Conservation (phyloP, 805 yeast species). For the Saccharomycopsis synnaedendra region DNA sequence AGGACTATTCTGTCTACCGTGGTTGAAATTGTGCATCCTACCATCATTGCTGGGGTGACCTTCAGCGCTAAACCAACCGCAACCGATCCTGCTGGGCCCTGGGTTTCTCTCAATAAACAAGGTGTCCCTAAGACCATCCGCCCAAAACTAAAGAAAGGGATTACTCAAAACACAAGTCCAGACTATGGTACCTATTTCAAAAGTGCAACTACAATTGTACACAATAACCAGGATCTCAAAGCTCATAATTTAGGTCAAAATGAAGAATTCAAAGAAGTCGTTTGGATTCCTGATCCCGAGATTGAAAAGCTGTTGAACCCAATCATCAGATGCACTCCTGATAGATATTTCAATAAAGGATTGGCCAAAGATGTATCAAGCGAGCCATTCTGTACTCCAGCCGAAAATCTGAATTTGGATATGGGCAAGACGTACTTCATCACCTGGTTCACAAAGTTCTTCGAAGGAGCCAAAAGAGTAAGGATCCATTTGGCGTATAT, state of each 20-base stretch:
- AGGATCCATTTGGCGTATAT: constrained; percentile 57
- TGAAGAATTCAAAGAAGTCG: constrained; percentile 45
- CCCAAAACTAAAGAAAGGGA: constrained; percentile 69
- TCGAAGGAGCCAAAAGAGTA: constrained; percentile 49
- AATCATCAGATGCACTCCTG: constrained; percentile 76
- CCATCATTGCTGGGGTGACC: constrained; percentile 47
- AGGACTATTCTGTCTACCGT: constrained; percentile 53
- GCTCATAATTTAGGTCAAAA: constrained; percentile 65
- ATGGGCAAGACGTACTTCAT: constrained; percentile 59
- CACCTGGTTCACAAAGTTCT: constrained; percentile 70
- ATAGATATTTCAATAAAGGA: constrained; percentile 55
- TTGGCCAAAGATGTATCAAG: constrained; percentile 39
- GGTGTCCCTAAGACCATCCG: constrained; percentile 72
- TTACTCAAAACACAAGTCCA: constrained; percentile 54
- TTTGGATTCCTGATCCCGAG: constrained; percentile 54
- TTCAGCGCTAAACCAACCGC: constrained; percentile 33
- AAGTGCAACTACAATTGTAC: constrained; percentile 47
- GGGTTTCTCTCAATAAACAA: constrained; percentile 68
- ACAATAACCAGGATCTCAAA: constrained; percentile 49
- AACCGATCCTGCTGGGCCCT: constrained; percentile 54
- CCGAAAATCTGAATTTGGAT: constrained; percentile 44
- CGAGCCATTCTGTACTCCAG: constrained; percentile 83
- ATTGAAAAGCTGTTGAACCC: constrained; percentile 68
- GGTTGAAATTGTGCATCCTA: constrained; percentile 60
- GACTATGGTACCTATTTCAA: constrained; percentile 69